A percentile compares a stretch with the other conserved stretches of the same genome.
Conservation (phyloP, 768 basidiomycete species). For the Mrakia frigida region DNA sequence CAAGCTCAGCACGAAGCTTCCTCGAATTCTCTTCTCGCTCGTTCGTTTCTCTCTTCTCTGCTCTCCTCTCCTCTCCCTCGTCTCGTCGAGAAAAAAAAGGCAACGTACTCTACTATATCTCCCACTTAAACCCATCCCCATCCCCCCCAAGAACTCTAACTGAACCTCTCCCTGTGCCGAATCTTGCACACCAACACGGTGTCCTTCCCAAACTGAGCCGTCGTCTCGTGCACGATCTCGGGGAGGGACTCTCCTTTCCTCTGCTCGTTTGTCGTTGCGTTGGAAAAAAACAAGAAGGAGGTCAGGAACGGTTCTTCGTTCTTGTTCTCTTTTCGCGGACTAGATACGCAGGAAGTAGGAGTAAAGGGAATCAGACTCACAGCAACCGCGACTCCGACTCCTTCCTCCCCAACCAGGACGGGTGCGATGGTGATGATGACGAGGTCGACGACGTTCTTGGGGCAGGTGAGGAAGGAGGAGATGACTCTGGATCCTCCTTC, state of each 20-base stretch:
- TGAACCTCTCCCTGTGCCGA: conserved; percentile 30
- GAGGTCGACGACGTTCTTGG: conserved; percentile 55
- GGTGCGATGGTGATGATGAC: conserved; percentile 85
- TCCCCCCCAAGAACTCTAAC: not conserved
- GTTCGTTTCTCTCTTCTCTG: no score
- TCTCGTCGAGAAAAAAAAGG: not conserved
- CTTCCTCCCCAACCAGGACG: conserved; percentile 60
- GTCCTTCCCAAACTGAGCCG: conserved; percentile 41
- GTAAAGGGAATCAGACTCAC: conserved; percentile 29
- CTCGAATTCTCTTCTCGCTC: no score
- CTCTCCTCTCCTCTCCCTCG: no score
- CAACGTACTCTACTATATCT: not conserved
- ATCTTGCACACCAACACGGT: conserved; percentile 40
- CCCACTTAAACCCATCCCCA: not conserved
- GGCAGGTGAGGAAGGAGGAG: conserved; percentile 56
- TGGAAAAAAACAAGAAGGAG: not conserved
- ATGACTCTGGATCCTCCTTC: conserved; percentile 89
- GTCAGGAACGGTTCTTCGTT: not conserved
- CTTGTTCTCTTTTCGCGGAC: no score
- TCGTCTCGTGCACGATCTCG: conserved; percentile 36
- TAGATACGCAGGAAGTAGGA: not conserved
- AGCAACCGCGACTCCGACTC: conserved; percentile 37
- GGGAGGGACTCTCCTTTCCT: conserved; percentile 37
- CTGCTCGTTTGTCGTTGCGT: conserved; percentile 28
- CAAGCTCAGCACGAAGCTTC: no score